Evolutionary conservation across 192 early-diverging fungal genomes (phyloP).

Genomic region (Lunasporangiospora selenospora): DNA sequence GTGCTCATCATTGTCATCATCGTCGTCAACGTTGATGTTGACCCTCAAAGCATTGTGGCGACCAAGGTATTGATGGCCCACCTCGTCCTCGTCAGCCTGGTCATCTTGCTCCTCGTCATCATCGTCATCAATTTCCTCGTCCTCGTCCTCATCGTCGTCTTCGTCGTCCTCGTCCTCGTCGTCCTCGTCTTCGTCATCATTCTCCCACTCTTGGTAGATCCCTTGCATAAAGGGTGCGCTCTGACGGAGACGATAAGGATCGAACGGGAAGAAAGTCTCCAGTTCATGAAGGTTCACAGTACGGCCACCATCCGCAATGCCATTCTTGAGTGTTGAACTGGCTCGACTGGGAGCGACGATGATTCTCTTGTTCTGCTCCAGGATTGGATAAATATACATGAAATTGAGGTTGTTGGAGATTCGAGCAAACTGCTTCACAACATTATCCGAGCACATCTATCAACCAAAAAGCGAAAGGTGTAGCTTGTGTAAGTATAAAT

Average conservation of each 20-base stretch:
- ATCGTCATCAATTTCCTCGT: constrained; percentile 48
- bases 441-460: constrained; percentile 73
- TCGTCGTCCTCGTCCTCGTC: constrained; percentile 60
- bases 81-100: constrained; percentile 51
- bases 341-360: constrained; percentile 21
- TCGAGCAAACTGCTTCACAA: constrained; percentile 88
- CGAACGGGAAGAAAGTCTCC: constrained; percentile 90
- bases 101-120: constrained; percentile 45
- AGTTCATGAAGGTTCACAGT: constrained; percentile 16
- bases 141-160: constrained; percentile 17
- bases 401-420: constrained; percentile 81
- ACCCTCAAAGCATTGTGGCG: constrained; percentile 15
- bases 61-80: constrained; percentile 6
- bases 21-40: constrained; percentile 43
- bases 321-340: no score
- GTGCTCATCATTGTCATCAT: constrained; percentile 45
- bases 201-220: constrained; percentile 85
- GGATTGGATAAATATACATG: constrained; percentile 83
- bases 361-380: constrained; percentile 68
- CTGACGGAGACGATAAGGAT: constrained; percentile 81
- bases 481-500: background rate
- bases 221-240: constrained; percentile 71
- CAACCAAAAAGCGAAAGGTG: background rate
- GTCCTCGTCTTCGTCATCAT: constrained; percentile 59
- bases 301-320: background rate